Evolutionary conservation across 805 yeast genomes (phyloP).

Genomic region (Kodamaea fukazawae): DNA sequence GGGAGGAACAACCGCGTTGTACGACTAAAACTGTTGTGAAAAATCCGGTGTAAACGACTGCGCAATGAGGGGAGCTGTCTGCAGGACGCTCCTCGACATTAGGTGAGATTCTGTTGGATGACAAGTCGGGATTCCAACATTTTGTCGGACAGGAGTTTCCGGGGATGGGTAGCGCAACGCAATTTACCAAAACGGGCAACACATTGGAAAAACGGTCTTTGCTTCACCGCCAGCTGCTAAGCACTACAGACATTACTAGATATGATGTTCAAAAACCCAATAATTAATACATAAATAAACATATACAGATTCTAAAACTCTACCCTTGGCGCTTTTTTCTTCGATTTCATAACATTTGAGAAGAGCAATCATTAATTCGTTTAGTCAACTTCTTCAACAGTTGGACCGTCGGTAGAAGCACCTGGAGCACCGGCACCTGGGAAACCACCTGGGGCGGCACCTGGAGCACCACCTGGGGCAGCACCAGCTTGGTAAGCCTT

Average conservation of each 20-base stretch:
- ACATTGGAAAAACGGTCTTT: too few relatives aligned
- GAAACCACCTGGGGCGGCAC: slow-evolving; percentile 55
- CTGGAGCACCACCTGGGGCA: slow-evolving; percentile 69
- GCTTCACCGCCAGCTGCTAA: too few relatives aligned
- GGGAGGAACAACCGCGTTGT: slow-evolving; percentile 1
- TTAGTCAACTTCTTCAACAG: slow-evolving; percentile 55
- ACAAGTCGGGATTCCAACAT: too few relatives aligned
- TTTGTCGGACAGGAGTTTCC: too few relatives aligned
- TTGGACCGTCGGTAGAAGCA: slow-evolving; percentile 45
- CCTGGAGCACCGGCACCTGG: slow-evolving; percentile 35
- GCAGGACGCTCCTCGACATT: not conserved
- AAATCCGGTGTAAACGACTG: not conserved
- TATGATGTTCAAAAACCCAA: slow-evolving; percentile 5
- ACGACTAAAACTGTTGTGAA: slow-evolving; percentile 6
- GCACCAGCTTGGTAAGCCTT: slow-evolving; percentile 96
- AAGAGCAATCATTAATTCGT: slow-evolving; percentile 9
- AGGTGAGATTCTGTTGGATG: too few relatives aligned
- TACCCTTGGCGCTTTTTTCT: too few relatives aligned
- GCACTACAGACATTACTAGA: too few relatives aligned
- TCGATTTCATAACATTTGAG: not conserved
- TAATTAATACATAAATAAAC: slow-evolving; percentile 10
- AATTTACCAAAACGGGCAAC: too few relatives aligned
- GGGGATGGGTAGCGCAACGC: too few relatives aligned
- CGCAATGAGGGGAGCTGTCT: not conserved
- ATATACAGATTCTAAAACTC: slow-evolving; percentile 3